These are phyloP conservation scores for Stentor roeselii DNA, from an alignment of 73 alveolate species.

Conservation along the genomic window DNA sequence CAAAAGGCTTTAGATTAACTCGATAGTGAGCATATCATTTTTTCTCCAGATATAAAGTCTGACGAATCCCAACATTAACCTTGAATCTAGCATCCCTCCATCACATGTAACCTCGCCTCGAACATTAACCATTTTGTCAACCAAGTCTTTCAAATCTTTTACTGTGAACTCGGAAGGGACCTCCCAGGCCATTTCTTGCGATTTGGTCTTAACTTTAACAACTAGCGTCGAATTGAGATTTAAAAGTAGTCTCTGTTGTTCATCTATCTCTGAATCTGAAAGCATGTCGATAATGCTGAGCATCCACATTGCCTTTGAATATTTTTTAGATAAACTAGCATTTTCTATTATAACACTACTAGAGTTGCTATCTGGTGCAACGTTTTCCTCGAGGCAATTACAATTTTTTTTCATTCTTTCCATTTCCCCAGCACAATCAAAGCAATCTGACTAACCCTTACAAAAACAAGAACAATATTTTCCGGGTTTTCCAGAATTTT, in stretches of 20 bases:
- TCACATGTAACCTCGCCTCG: background rate
- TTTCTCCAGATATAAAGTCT: background rate
- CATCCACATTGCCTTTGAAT: background rate
- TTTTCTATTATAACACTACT: background rate
- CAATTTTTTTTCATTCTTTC: background rate
- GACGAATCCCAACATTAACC: background rate
- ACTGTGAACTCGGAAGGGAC: background rate
- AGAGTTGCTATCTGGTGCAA: background rate
- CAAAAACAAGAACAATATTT: background rate
- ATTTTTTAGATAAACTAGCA: background rate
- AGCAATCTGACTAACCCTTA: background rate
- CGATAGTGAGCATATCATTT: background rate
- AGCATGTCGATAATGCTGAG: background rate
- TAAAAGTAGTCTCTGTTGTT: background rate
- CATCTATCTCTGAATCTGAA: background rate
- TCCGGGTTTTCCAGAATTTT: background rate
- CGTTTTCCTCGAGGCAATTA: background rate
- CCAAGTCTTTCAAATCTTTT: background rate
- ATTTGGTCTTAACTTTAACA: background rate
- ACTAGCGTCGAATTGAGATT: background rate
- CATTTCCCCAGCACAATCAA: background rate
- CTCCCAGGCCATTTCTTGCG: background rate
- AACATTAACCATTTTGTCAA: too few relatives aligned
- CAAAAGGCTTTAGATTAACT: too few relatives aligned
- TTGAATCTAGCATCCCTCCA: background rate